phyloP scores from a whole-genome alignment of 768 basidiomycete genomes.

The Podaxis sp. region DNA sequence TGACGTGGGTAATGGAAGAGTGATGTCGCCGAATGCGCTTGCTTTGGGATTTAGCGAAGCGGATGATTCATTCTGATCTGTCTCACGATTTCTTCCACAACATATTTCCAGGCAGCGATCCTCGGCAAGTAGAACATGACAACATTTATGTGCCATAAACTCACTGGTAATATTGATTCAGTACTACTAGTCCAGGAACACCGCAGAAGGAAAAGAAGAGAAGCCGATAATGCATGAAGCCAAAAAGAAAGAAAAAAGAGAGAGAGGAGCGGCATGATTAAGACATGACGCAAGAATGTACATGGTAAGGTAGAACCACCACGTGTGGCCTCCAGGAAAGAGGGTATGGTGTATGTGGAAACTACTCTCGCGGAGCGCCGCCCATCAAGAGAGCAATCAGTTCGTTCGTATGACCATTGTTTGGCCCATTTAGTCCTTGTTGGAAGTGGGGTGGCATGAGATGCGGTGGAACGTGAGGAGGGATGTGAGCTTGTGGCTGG shows the following conservation, averaged over 20 bases:
- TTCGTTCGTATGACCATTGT: conserved; percentile 65
- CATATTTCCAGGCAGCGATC: not conserved
- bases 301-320: not conserved
- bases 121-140: not conserved
- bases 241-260: not conserved
- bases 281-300: conserved; percentile 15
- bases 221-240: conserved; percentile 7
- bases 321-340: not conserved
- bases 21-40: not conserved
- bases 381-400: conserved; percentile 85
- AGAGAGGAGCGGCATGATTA: conserved; percentile 8
- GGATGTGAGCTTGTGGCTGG: conserved; percentile 57
- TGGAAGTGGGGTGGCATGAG: conserved; percentile 56
- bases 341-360: not conserved
- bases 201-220: conserved; percentile 5
- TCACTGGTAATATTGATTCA: conserved; percentile 9
- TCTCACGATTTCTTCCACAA: not conserved
- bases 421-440: conserved; percentile 52
- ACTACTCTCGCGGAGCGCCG: conserved; percentile 65
- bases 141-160: conserved; percentile 1
- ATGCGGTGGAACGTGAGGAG: conserved; percentile 32
- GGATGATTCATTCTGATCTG: not conserved
- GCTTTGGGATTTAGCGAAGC: not conserved
- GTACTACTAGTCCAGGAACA: conserved; percentile 14
- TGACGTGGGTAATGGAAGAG: conserved; percentile 1